Percentiles rank a stretch among this genome's conserved stretches.
These are phyloP conservation scores for Talaromyces atroroseus DNA, from an alignment of 2,329 filamentous ascomycete genomes.

Conservation along the genomic window DNA sequence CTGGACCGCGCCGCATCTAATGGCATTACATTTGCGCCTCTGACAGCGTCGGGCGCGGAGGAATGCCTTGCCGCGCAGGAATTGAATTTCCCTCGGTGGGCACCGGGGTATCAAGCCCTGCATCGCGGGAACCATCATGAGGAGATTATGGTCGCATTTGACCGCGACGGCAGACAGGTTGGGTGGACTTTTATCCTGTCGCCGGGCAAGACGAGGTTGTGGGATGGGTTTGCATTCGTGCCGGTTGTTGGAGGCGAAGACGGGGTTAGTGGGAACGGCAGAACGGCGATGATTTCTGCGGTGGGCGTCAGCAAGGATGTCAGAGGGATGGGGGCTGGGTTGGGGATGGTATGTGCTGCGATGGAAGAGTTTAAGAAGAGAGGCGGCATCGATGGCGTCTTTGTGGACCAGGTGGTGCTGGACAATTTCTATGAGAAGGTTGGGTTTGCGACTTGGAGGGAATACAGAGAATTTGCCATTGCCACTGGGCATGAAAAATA, in stretches of 20 bases:
- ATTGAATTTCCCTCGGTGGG: constrained; percentile 8
- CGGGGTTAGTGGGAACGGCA: background rate
- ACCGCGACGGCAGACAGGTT: background rate
- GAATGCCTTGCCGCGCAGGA: constrained; percentile 5
- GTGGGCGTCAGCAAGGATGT: constrained; percentile 7
- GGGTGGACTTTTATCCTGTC: constrained; percentile 7
- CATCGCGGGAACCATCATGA: background rate
- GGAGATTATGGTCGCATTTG: constrained; percentile 9
- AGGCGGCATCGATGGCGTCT: constrained; percentile 1
- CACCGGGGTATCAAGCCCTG: background rate
- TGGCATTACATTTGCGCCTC: constrained; percentile 4
- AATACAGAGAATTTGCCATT: background rate
- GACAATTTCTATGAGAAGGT: constrained; percentile 8
- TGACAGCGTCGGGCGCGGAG: background rate
- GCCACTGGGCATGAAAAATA: no score
- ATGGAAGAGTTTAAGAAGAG: constrained; percentile 12
- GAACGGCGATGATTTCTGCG: constrained; percentile 3
- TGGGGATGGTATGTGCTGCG: constrained; percentile 7
- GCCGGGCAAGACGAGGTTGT: constrained; percentile 2
- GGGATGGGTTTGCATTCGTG: constrained; percentile 8
- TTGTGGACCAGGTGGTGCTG: constrained; percentile 6
- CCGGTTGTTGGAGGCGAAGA: background rate
- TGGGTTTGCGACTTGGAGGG: constrained; percentile 5
- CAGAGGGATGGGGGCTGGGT: constrained; percentile 1
- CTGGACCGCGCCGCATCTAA: constrained; percentile 3